Conservation (phyloP, 176 grass and related monocot species). For the Neostapfia colusana region DNA sequence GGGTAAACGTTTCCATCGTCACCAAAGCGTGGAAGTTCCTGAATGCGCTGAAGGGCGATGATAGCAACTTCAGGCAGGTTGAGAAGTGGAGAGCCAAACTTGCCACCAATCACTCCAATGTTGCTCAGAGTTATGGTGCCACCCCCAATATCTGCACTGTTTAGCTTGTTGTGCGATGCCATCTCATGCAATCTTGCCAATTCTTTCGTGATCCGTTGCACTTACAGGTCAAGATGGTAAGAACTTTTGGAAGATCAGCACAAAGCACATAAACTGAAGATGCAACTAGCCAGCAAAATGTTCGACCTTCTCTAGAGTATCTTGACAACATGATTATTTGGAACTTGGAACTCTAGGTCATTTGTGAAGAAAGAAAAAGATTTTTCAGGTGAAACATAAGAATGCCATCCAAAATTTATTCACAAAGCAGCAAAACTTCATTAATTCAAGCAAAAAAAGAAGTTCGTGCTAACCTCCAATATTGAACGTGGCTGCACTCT, state of each 20-base stretch:
- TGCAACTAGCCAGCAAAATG: neutral
- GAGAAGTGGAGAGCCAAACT: constrained; percentile 92
- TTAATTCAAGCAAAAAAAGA: neutral
- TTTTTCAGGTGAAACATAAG: too few species aligned
- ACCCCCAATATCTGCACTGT: constrained; percentile 63
- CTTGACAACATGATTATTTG: too few species aligned
- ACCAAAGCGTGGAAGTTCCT: constrained; percentile 66
- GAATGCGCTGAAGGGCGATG: constrained; percentile 81
- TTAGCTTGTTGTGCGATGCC: constrained; percentile 73
- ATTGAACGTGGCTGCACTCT: constrained; percentile 84
- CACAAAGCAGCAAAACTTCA: too few species aligned
- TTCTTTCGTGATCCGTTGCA: constrained; percentile 79
- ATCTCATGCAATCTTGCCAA: constrained; percentile 69
- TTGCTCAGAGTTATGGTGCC: constrained; percentile 97
- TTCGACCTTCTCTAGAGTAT: too few species aligned
- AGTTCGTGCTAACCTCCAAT: constrained; percentile 66
- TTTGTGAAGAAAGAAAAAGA: too few species aligned
- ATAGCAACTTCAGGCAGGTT: constrained; percentile 97
- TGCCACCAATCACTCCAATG: constrained; percentile 92
- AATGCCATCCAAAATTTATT: too few species aligned
- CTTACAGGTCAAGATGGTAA: neutral
- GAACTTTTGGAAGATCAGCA: constrained; percentile 2
- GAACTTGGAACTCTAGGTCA: too few species aligned
- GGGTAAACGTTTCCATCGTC: constrained; percentile 67
- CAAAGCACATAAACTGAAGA: constrained; percentile 15